Evolutionary conservation across 495 filamentous ascomycete genomes (phyloP).

Genomic region (Aspergillus sparsus): DNA sequence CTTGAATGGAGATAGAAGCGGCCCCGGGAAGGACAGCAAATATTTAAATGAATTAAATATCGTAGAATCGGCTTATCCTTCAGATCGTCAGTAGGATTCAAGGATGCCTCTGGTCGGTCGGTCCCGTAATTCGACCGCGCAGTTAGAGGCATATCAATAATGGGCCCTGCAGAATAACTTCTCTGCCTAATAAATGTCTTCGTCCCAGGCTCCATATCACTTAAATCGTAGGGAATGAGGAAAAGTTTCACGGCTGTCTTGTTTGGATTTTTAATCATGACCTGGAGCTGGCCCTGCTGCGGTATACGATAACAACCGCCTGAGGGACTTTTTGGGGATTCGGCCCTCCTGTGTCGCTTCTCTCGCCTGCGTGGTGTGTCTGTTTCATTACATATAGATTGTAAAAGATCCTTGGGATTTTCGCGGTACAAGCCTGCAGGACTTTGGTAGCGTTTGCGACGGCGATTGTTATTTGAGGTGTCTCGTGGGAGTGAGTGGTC

Average conservation of each 20-base stretch:
- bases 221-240: constrained; percentile 89
- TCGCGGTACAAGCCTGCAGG: constrained; percentile 35
- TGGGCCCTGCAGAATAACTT: constrained; percentile 85
- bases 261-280: constrained; percentile 95
- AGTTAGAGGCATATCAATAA: constrained; percentile 67
- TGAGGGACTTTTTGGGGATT: constrained; percentile 71
- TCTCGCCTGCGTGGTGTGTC: constrained; percentile 39
- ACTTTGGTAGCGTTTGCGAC: constrained; percentile 50
- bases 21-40: constrained; percentile 82
- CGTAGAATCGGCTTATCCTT: constrained; percentile 78
- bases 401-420: constrained; percentile 15
- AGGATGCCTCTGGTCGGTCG: constrained; percentile 42
- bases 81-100: constrained; percentile 44
- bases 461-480: constrained; percentile 43
- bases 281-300: constrained; percentile 91
- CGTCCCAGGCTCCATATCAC: constrained; percentile 92
- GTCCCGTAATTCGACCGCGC: constrained; percentile 53
- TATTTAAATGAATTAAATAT: constrained; percentile 92
- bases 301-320: constrained; percentile 94
- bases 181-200: constrained; percentile 97
- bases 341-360: constrained; percentile 61
- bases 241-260: constrained; percentile 97
- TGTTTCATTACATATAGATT: constrained; percentile 21
- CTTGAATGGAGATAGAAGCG: constrained; percentile 89
- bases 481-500: constrained; percentile 68